These are phyloP conservation scores for Areca catechu DNA, from an alignment of 176 grass and related monocot genomes.

Conservation along the genomic window DNA sequence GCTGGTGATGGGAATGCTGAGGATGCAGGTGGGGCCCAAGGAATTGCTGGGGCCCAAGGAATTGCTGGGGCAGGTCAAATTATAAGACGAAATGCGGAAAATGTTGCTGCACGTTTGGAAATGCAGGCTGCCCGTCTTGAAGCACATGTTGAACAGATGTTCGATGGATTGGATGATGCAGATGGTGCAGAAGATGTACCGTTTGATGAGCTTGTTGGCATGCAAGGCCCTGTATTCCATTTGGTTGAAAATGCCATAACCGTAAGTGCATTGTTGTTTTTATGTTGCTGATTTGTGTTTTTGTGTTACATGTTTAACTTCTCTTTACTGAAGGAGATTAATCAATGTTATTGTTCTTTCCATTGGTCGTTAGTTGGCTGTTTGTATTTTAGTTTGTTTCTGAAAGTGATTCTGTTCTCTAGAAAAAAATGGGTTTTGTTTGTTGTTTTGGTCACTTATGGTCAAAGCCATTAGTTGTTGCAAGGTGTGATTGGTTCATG, in stretches of 20 bases:
- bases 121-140: conserved; percentile 56
- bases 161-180: conserved; percentile 96
- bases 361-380: too few relatives aligned
- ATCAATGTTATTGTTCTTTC: too few relatives aligned
- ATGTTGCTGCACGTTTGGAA: conserved; percentile 92
- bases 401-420: too few relatives aligned
- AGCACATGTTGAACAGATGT: conserved; percentile 96
- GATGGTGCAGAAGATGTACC: conserved; percentile 98
- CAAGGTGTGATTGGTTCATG: too few relatives aligned
- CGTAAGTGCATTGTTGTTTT: conserved; percentile 28
- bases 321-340: too few relatives aligned
- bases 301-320: too few relatives aligned
- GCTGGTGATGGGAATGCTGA: conserved; percentile 59
- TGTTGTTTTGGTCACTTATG: too few relatives aligned
- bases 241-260: conserved; percentile 99
- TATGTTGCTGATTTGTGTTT: too few relatives aligned
- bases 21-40: conserved; percentile 64
- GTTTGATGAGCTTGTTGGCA: conserved; percentile 94
- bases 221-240: conserved; percentile 99
- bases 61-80: conserved; percentile 63
- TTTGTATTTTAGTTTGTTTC: too few relatives aligned
- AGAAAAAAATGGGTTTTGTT: too few relatives aligned
- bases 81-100: conserved; percentile 93
- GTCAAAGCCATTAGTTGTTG: too few relatives aligned
- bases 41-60: conserved; percentile 71